Evolutionary conservation across 2,329 filamentous ascomycete genomes (phyloP), one percentile per base, ranked within the genome.

Genomic region (Monosporascus sp.): DNA sequence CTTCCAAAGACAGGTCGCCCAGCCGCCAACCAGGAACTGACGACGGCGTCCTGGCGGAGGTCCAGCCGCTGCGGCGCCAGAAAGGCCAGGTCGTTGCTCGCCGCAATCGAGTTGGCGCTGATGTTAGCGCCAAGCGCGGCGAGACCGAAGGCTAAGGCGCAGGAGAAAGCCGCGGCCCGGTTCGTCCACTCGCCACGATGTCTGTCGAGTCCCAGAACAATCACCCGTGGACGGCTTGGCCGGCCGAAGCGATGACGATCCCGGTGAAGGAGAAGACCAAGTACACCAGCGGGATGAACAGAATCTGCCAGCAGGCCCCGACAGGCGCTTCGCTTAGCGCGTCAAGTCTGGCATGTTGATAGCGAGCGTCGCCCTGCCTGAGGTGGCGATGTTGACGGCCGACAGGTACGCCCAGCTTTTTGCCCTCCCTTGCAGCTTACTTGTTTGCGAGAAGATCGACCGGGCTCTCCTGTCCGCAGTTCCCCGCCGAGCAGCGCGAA

Each of bases 401-500:
- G 53, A 50, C 45, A 60, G 53, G 43, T 56, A 56, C 1, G 56
- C 43, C 56, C 57, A 60, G 38, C 51, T 56, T 50, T 50, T 55
- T 18, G 18, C 17, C 35, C 18, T 36, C 24, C 53, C 52, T 8
- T 22, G n/a, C 14, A 57, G 49, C 20, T 50, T 54, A 37, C 35
- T 38, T 24, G 45, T 36, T 50, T 60, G 56, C 6, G 49, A 48
- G 51, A 57, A 62, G 24, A 57, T 53, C 15, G 50, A 1, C 62
- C 61, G 35, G 58, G 63, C 62, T 59, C 65, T 43, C 60, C 60
- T 14, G 59, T 59, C 41, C 60, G 57, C 31, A 66, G 52, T 17
- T 63, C 60, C 56, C 62, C 60, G 31, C 64, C 64, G 7, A 65
- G 53, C 52, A 66, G 61, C 51, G 60, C 65, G 41, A 67, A 59